Conservation (phyloP, 164 flowering plant genomes). For the Litsea cubeba region DNA sequence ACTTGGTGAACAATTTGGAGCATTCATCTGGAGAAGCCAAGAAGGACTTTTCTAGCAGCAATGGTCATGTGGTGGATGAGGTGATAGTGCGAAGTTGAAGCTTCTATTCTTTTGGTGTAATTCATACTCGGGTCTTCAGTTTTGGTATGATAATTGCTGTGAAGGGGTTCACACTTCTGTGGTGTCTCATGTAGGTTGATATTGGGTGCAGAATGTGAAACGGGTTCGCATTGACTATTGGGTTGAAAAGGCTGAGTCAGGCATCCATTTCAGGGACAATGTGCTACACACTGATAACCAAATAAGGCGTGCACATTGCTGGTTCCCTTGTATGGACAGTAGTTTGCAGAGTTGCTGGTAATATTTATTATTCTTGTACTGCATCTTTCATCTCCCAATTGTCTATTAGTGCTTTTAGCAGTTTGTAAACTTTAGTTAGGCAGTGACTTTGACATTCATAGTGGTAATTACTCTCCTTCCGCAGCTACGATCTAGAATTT, state of each 20-base stretch:
- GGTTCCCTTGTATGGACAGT: constrained; percentile 96
- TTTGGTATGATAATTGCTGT: constrained; percentile 10
- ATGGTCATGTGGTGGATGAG: constrained; percentile 11
- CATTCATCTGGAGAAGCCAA: constrained; percentile 33
- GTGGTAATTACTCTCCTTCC: constrained; percentile 4
- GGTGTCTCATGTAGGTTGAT: constrained; percentile 53
- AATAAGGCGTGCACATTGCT: constrained; percentile 86
- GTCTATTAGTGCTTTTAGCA: not conserved
- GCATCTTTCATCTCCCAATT: not conserved
- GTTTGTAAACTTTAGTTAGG: not conserved
- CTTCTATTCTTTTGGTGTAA: not conserved
- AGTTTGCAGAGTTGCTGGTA: constrained; percentile 78
- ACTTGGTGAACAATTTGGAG: constrained; percentile 32
- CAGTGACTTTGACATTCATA: not conserved
- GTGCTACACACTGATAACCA: constrained; percentile 82
- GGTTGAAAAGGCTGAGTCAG: constrained; percentile 83
- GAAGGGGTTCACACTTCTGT: constrained; percentile 18
- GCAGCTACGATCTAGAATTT: constrained; percentile 89
- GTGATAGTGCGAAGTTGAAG: not conserved
- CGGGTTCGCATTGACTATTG: constrained; percentile 74
- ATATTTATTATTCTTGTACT: not conserved
- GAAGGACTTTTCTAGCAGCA: constrained; percentile 35
- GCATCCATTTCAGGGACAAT: constrained; percentile 65
- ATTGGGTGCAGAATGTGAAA: constrained; percentile 85
- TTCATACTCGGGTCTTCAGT: not conserved